These are phyloP conservation scores for Cutaneotrichosporon dermatis DNA, from an alignment of 1,284 basidiomycete species.

Conservation along the genomic window DNA sequence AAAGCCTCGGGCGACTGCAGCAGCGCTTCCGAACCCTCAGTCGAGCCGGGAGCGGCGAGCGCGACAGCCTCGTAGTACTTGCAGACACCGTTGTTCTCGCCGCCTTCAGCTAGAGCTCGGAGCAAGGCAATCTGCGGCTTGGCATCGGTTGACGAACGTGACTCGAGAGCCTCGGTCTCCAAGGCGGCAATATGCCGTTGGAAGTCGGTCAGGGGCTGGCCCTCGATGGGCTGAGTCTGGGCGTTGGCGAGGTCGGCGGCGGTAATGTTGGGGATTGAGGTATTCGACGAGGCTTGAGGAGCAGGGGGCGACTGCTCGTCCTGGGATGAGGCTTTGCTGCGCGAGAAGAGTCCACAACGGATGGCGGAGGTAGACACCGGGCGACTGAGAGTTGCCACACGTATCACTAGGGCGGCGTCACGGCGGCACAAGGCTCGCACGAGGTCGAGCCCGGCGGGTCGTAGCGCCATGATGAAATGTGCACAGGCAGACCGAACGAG, in stretches of 20 bases:
- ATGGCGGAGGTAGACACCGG: neutral
- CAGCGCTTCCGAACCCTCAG: constrained; percentile 25
- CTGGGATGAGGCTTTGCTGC: neutral
- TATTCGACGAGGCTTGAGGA: neutral
- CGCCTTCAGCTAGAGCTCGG: constrained; percentile 30
- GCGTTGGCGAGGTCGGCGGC: constrained; percentile 2
- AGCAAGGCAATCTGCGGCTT: constrained; percentile 35
- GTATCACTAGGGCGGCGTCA: neutral
- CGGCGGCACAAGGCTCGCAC: constrained; percentile 12
- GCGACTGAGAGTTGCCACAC: neutral
- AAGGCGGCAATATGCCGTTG: constrained; percentile 40
- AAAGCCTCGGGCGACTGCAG: constrained; percentile 33
- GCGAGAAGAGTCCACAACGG: constrained; percentile 2
- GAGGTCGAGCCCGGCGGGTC: constrained; percentile 15
- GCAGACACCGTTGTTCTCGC: constrained; percentile 31
- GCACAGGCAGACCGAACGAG: neutral
- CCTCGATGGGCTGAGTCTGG: constrained; percentile 1
- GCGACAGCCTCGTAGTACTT: constrained; percentile 43
- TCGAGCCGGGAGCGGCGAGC: constrained; percentile 9
- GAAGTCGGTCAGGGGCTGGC: constrained; percentile 30
- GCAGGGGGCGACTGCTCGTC: neutral
- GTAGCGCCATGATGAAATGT: constrained; percentile 13
- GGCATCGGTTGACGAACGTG: constrained; percentile 19
- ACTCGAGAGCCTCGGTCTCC: constrained; percentile 32
- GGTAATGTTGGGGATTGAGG: neutral